Evolutionary conservation across 345 rosid genomes (phyloP).

Genomic region (Salix arbutifolia): DNA sequence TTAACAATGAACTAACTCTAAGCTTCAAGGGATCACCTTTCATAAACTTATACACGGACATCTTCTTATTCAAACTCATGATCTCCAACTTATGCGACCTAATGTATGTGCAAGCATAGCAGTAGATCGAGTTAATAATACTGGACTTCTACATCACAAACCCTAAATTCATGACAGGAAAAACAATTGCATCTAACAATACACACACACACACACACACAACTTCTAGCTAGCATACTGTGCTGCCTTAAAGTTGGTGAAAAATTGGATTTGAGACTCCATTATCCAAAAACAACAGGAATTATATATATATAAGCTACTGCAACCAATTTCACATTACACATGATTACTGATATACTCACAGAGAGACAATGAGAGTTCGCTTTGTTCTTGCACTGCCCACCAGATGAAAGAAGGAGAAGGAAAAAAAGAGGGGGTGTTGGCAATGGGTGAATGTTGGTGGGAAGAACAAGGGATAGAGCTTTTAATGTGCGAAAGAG

Average conservation of each 20-base stretch:
- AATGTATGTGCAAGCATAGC: background rate
- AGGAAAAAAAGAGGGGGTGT: conserved; percentile 3
- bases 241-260: background rate
- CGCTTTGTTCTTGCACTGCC: background rate
- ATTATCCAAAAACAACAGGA: background rate
- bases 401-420: background rate
- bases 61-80: background rate
- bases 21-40: background rate
- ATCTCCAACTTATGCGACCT: background rate
- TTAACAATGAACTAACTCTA: background rate
- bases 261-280: no score
- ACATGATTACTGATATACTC: conserved; percentile 1
- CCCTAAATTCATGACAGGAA: background rate
- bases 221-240: background rate
- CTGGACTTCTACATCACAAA: background rate
- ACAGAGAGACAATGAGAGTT: background rate
- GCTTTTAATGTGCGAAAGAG: conserved; percentile 6
- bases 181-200: background rate
- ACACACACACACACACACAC: background rate
- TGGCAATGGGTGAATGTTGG: conserved; percentile 17
- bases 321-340: background rate
- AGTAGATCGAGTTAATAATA: background rate
- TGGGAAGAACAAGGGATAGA: conserved; percentile 7
- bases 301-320: background rate
- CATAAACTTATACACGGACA: background rate